phyloP scores from a whole-genome alignment of 2,329 filamentous ascomycete genomes.

The Apiospora koreana region DNA sequence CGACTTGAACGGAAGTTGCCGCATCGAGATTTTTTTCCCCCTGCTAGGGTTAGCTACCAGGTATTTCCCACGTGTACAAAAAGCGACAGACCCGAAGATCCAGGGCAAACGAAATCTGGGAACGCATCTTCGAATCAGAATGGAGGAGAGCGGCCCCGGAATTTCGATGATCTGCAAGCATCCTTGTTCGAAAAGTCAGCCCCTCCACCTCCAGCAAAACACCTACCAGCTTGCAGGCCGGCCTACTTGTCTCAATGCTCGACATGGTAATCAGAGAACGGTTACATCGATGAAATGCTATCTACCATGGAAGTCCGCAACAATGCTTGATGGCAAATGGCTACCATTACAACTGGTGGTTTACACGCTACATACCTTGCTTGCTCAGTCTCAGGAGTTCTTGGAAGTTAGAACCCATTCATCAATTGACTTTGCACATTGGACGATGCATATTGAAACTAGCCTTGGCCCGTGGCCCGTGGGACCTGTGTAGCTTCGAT shows the following conservation, averaged over 20 bases:
- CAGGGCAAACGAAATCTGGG: constrained; percentile 22
- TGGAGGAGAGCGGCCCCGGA: constrained; percentile 27
- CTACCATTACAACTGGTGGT: too few species aligned
- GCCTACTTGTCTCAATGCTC: neutral
- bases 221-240: too few species aligned
- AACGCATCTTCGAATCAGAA: constrained; percentile 29
- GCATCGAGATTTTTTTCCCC: neutral
- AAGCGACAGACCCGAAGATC: constrained; percentile 15
- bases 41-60: constrained; percentile 5
- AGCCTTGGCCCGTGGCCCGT: too few species aligned
- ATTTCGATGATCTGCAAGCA: constrained; percentile 33
- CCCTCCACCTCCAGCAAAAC: neutral
- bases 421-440: neutral
- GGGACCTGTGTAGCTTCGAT: neutral
- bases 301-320: neutral
- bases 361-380: neutral
- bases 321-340: neutral
- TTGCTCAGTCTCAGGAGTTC: neutral
- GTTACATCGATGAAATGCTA: neutral
- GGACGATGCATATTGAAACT: neutral
- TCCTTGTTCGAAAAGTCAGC: neutral
- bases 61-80: constrained; percentile 25
- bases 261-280: neutral
- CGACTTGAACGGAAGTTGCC: constrained; percentile 7
- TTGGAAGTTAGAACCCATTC: neutral